phyloP scores from a whole-genome alignment of 2,329 filamentous ascomycete genomes.

The Rasamsonia emersonii region DNA sequence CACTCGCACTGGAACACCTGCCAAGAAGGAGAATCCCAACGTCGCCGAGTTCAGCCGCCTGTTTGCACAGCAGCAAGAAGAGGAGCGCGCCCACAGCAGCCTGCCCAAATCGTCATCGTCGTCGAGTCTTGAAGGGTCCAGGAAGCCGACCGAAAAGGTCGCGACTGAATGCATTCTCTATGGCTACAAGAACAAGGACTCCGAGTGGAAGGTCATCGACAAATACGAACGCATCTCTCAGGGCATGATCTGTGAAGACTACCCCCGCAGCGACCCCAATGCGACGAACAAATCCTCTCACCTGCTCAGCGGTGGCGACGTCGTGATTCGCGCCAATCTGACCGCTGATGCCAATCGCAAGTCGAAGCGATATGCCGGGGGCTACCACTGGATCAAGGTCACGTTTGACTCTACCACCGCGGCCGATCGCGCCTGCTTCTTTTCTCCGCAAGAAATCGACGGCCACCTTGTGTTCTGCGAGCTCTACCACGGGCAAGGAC shows the following conservation, averaged over 20 bases:
- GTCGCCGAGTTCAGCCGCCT: slow-evolving; percentile 40
- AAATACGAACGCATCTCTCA: slow-evolving; percentile 77
- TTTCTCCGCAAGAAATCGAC: slow-evolving; percentile 63
- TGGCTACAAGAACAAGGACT: slow-evolving; percentile 63
- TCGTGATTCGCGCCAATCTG: slow-evolving; percentile 58
- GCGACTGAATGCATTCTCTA: slow-evolving; percentile 77
- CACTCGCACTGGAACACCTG: slow-evolving; percentile 51
- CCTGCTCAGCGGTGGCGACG: slow-evolving; percentile 63
- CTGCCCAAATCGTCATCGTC: slow-evolving; percentile 32
- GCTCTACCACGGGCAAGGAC: slow-evolving; percentile 57
- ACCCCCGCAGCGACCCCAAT: slow-evolving; percentile 72
- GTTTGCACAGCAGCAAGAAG: slow-evolving; percentile 37
- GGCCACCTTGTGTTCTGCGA: slow-evolving; percentile 65
- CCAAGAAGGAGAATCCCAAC: slow-evolving; percentile 48
- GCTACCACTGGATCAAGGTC: slow-evolving; percentile 85
- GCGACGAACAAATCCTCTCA: slow-evolving; percentile 62
- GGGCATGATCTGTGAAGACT: slow-evolving; percentile 85
- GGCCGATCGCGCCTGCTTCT: slow-evolving; percentile 59
- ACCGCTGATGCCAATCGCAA: slow-evolving; percentile 65
- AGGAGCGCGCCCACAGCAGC: slow-evolving; percentile 28
- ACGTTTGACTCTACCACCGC: slow-evolving; percentile 69
- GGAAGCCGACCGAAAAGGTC: slow-evolving; percentile 39
- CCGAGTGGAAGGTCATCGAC: slow-evolving; percentile 74
- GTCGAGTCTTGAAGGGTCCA: slow-evolving; percentile 31
- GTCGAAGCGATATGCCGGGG: slow-evolving; percentile 73